Evolutionary conservation across 2,329 filamentous ascomycete genomes (phyloP).

Genomic region (Cladosporium sp.): DNA sequence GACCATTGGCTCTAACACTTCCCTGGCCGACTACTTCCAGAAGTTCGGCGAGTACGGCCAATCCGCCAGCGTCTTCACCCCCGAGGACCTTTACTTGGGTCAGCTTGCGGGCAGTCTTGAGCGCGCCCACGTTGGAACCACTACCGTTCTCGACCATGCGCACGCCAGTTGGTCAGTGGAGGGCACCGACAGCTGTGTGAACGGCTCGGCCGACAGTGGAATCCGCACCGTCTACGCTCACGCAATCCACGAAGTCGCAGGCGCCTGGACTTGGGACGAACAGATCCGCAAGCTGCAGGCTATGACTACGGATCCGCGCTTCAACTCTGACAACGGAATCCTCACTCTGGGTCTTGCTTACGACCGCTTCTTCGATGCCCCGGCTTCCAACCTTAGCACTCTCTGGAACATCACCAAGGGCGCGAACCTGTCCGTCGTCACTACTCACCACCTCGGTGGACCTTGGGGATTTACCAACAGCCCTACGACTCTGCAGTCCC

Average conservation of each 20-base stretch:
- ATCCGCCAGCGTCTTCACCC: slow-evolving; percentile 29
- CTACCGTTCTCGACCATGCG: slow-evolving; percentile 38
- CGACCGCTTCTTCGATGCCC: slow-evolving; percentile 35
- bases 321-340: slow-evolving; percentile 5
- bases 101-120: slow-evolving; percentile 39
- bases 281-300: slow-evolving; percentile 11
- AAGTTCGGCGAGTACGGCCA: slow-evolving; percentile 36
- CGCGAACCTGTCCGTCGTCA: slow-evolving; percentile 32
- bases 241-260: slow-evolving; percentile 13
- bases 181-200: slow-evolving; percentile 21
- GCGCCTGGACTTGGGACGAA: slow-evolving; percentile 13
- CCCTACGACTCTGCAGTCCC: slow-evolving; percentile 29
- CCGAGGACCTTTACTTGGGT: slow-evolving; percentile 47
- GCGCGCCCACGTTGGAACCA: slow-evolving; percentile 40
- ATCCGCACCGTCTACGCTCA: slow-evolving; percentile 24
- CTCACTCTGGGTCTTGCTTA: slow-evolving; percentile 41
- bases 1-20: slow-evolving; percentile 50
- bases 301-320: slow-evolving; percentile 1
- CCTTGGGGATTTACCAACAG: slow-evolving; percentile 14
- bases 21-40: slow-evolving; percentile 45
- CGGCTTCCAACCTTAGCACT: slow-evolving; percentile 18
- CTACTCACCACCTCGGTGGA: slow-evolving; percentile 33
- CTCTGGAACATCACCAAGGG: slow-evolving; percentile 11
- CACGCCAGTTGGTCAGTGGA: slow-evolving; percentile 21
- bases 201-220: slow-evolving; percentile 40